Evolutionary conservation across 345 rosid genomes (phyloP).

Genomic region (Camelina hispida): DNA sequence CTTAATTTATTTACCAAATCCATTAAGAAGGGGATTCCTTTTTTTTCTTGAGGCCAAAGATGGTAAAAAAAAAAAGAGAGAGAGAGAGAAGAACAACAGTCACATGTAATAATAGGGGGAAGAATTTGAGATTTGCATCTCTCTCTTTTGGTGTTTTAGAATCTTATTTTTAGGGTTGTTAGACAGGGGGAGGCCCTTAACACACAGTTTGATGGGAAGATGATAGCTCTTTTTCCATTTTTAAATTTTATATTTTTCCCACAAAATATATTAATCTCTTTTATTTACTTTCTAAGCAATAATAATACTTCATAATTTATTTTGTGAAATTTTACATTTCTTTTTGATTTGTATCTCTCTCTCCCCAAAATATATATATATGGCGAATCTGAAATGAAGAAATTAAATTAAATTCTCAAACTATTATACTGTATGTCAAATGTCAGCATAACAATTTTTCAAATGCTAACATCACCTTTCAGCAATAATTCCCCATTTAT

Average conservation of each 20-base stretch:
- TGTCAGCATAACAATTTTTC: background rate
- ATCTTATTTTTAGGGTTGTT: conserved; percentile 43
- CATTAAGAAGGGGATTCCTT: conserved; percentile 59
- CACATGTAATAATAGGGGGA: conserved; percentile 47
- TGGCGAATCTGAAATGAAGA: background rate
- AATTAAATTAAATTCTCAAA: background rate
- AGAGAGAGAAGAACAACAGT: conserved; percentile 65
- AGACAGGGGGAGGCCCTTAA: conserved; percentile 40
- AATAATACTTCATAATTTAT: background rate
- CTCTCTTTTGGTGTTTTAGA: conserved; percentile 21
- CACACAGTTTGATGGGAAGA: conserved; percentile 53
- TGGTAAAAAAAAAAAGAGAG: conserved; percentile 23
- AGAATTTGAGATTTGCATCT: conserved; percentile 42
- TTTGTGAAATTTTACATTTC: background rate
- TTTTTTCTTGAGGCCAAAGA: conserved; percentile 49
- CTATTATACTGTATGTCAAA: no score
- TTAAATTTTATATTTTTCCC: background rate
- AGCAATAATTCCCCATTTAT: background rate
- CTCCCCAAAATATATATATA: background rate
- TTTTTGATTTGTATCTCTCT: background rate
- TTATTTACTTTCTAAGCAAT: background rate
- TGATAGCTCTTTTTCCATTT: conserved; percentile 30
- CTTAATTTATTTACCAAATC: conserved; percentile 42
- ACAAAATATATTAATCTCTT: background rate
- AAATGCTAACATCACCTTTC: background rate